Evolutionary conservation across 1,284 basidiomycete species (phyloP).

Genomic region (Porodaedalea pini): DNA sequence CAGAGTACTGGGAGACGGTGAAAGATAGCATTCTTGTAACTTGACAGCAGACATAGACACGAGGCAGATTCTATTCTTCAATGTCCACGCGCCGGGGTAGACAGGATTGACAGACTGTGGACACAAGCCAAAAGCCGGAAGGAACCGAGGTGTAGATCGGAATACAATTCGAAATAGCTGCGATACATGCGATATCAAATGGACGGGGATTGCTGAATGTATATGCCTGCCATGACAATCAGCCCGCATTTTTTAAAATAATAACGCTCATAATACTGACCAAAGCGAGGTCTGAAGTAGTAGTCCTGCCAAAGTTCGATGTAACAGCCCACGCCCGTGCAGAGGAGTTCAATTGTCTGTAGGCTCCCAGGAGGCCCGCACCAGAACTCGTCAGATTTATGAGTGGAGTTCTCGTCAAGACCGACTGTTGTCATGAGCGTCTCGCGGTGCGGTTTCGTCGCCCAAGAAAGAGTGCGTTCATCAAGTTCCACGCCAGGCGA

Average conservation of each 20-base stretch:
- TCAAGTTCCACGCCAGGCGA: constrained; percentile 9
- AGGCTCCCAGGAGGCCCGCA: constrained; percentile 17
- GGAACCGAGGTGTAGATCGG: not conserved
- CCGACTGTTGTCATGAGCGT: constrained; percentile 1
- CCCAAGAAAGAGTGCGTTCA: constrained; percentile 17
- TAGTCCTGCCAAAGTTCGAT: constrained; percentile 19
- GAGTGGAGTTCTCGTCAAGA: constrained; percentile 14
- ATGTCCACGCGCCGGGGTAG: not conserved
- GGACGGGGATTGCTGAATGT: constrained; percentile 18
- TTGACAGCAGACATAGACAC: constrained; percentile 2
- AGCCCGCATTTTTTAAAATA: not conserved
- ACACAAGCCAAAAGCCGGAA: not conserved
- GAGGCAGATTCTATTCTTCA: not conserved
- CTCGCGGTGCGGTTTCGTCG: constrained; percentile 11
- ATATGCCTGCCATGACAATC: constrained; percentile 9
- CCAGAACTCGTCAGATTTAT: constrained; percentile 19
- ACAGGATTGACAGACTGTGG: not conserved
- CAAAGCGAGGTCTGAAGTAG: constrained; percentile 19
- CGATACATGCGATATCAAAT: not conserved
- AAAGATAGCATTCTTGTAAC: constrained; percentile 7
- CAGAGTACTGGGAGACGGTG: constrained; percentile 18
- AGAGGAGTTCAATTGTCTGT: constrained; percentile 18
- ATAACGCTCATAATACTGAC: not conserved
- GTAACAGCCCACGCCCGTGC: constrained; percentile 13
- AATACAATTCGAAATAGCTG: not conserved